These are phyloP conservation scores for Fraxinus cuspidata DNA, from an alignment of 257 asterid genomes.

Conservation along the genomic window DNA sequence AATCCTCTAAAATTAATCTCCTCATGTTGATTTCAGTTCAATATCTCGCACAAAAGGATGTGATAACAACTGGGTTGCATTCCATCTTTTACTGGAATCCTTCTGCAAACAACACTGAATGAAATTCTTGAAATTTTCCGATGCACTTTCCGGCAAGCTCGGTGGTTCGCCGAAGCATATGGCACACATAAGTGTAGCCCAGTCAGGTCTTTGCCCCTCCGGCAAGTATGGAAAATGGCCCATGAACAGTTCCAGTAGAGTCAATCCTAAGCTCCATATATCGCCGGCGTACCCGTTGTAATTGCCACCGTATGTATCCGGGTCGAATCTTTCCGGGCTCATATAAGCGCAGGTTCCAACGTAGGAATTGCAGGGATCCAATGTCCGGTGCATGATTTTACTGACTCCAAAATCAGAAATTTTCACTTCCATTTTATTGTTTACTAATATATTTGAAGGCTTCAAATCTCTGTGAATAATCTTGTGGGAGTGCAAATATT, in stretches of 20 bases:
- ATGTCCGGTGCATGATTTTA: constrained; percentile 65
- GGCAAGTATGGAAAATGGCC: constrained; percentile 81
- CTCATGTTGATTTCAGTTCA: constrained; percentile 21
- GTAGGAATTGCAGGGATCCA: constrained; percentile 82
- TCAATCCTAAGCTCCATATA: constrained; percentile 86
- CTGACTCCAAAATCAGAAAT: constrained; percentile 93
- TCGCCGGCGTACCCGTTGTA: constrained; percentile 89
- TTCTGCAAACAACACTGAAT: constrained; percentile 79
- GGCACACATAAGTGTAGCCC: constrained; percentile 97
- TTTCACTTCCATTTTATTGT: constrained; percentile 59
- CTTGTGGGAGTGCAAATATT: constrained; percentile 66
- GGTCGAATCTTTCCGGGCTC: constrained; percentile 97
- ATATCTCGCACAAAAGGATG: constrained; percentile 59
- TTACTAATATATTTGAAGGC: constrained; percentile 66
- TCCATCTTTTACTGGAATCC: constrained; percentile 78
- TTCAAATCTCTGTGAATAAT: constrained; percentile 81
- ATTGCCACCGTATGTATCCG: constrained; percentile 69
- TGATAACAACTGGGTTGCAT: constrained; percentile 51
- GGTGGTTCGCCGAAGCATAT: constrained; percentile 94
- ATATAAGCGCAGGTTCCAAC: constrained; percentile 94
- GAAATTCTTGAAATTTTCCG: constrained; percentile 62
- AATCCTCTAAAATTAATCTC: neutral
- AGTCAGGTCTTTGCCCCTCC: constrained; percentile 82
- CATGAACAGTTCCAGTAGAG: constrained; percentile 61
- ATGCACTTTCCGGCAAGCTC: constrained; percentile 54